A percentile compares a stretch with the other conserved stretches of the same genome.
These are phyloP conservation scores for Dactylis glomerata DNA, from an alignment of 176 grass and related monocot species.

Conservation along the genomic window DNA sequence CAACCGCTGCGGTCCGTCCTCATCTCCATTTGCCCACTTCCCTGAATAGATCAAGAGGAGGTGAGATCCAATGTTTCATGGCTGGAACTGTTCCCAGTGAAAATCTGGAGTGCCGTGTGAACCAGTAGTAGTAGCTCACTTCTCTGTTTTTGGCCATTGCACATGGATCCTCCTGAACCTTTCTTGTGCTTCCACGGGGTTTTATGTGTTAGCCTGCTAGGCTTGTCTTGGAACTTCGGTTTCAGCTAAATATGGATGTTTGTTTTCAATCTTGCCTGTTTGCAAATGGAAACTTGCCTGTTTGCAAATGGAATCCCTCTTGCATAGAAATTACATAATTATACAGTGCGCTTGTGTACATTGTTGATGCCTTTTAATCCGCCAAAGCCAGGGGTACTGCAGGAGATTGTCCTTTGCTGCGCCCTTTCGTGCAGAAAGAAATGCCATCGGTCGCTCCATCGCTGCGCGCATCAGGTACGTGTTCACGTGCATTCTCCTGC, in stretches of 20 bases:
- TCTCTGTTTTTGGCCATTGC: background rate
- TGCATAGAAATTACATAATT: no score
- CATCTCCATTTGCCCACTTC: background rate
- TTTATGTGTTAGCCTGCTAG: background rate
- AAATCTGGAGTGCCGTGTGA: background rate
- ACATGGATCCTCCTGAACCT: background rate
- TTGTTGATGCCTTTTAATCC: background rate
- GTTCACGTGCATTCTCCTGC: constrained; percentile 12
- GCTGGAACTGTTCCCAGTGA: background rate
- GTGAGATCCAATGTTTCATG: background rate
- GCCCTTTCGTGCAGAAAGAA: constrained; percentile 1
- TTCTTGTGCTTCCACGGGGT: background rate
- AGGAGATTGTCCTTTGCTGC: background rate
- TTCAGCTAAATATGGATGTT: background rate
- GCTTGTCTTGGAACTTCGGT: background rate
- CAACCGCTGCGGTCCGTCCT: background rate
- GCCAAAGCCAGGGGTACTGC: background rate
- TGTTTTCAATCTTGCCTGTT: no score
- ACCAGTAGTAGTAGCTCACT: background rate
- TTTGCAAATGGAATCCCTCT: no score
- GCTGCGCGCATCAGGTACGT: background rate
- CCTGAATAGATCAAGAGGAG: background rate
- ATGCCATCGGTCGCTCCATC: background rate
- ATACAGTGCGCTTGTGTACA: background rate
- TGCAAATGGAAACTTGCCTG: no score